These are phyloP conservation scores for Pezicula radicicola DNA, from an alignment of 2,329 filamentous ascomycete species.

Conservation along the genomic window DNA sequence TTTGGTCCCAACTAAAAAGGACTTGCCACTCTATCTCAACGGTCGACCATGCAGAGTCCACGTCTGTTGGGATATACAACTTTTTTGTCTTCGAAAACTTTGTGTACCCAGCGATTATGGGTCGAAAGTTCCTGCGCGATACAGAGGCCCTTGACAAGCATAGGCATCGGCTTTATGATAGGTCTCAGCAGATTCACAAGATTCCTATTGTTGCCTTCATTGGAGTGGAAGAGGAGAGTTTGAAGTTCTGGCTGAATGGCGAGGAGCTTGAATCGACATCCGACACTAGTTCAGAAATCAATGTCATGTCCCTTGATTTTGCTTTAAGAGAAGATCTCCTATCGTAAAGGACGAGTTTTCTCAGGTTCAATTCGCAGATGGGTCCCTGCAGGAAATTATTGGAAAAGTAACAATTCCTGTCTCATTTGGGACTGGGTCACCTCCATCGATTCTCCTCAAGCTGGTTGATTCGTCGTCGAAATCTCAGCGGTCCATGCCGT, in stretches of 20 bases:
- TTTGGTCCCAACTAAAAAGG: too few species aligned
- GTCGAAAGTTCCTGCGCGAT: constrained; percentile 5
- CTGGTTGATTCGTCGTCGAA: too few species aligned
- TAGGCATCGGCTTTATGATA: not conserved
- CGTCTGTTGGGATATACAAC: not conserved
- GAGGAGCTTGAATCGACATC: not conserved
- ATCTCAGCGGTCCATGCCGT: too few species aligned
- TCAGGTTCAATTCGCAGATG: too few species aligned
- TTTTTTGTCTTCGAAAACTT: constrained; percentile 4
- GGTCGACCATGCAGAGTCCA: not conserved
- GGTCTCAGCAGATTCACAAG: not conserved
- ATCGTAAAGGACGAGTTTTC: too few species aligned
- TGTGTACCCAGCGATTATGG: constrained; percentile 5
- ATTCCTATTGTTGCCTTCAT: not conserved
- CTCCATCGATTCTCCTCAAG: too few species aligned
- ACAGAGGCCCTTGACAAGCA: not conserved
- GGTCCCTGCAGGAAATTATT: too few species aligned
- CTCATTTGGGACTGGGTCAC: too few species aligned
- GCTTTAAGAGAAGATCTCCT: not conserved
- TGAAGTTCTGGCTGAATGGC: constrained; percentile 2
- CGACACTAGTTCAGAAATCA: constrained; percentile 9
- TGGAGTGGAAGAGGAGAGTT: not conserved
- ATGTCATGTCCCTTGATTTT: constrained; percentile 7
- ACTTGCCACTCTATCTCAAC: too few species aligned
- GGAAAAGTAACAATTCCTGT: too few species aligned